Base-by-base conservation (phyloP, 305 asterid genomes). In the Rubia peregrina region DNA sequence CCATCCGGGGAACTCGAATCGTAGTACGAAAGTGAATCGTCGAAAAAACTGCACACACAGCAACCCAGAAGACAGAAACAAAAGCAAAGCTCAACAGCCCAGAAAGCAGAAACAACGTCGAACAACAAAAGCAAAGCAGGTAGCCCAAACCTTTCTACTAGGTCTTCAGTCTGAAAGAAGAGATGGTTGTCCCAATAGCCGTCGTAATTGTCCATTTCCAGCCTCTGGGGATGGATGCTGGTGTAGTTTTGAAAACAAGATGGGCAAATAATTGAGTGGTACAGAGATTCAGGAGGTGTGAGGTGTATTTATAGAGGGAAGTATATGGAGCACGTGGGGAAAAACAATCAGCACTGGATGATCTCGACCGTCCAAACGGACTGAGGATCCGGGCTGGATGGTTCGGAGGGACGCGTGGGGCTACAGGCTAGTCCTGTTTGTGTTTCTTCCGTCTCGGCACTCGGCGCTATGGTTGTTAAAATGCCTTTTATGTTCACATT, bases 1-100 rank as follows among this genome's bases (percentile, higher is more conserved):
- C 97, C 91, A 22, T 91, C 97, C 0, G 93, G 95, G 0, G 97
- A 91, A 79, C 95, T 91, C 44, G 95, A 90, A 78, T 92, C 97
- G 43, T 83, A 91, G 68, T 87, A 83, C 12, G 92, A 83, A 9
- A 85, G 67, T 0, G 85, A 68, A 63, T 87, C 95, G 0, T 86
- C 95, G 7, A 87, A 70, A 36, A 77, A 88, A 70, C 95, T 89
- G 79, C 76, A 75, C 0, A 4, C 0, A 57, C 9, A 5, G 12
- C 7, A 19, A 56, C 42, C 9, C 66, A 2, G 33, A 30, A 61
- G 26, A 43, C 30, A 42, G 4, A 0, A 40, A 63, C 49, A 13
- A 9, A 22, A 17, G 48, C 8, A 24, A 66, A 36, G 11, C 19
- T 38, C 4, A 9, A 49, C 13, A 43, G 11, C 8, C 48, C 48